Conservation (phyloP, 1,139 yeast species). For the Yamadazyma siamensis region DNA sequence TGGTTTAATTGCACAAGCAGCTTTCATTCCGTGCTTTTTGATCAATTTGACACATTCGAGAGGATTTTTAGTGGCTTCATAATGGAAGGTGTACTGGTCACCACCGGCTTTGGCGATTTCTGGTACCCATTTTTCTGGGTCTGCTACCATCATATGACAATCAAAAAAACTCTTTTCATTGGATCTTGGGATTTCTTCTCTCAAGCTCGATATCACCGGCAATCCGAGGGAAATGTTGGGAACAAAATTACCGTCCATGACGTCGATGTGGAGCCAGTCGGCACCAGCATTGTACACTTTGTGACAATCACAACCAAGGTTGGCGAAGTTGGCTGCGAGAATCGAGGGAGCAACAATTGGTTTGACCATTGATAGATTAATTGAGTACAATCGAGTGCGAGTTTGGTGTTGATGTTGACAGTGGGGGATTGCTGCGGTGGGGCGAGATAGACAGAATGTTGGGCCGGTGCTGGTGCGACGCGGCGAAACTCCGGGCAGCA, state of each 20-base stretch:
- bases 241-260: slow-evolving; percentile 98
- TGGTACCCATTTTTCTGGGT: slow-evolving; percentile 93
- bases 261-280: slow-evolving; percentile 97
- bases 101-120: slow-evolving; percentile 95
- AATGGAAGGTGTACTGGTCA: slow-evolving; percentile 94
- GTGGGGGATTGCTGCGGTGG: not conserved
- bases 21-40: slow-evolving; percentile 80
- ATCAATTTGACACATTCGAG: slow-evolving; percentile 70
- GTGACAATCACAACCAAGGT: slow-evolving; percentile 84
- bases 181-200: slow-evolving; percentile 68
- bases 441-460: too few relatives aligned
- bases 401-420: not conserved
- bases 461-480: too few relatives aligned
- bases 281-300: slow-evolving; percentile 71
- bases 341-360: slow-evolving; percentile 95
- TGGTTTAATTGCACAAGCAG: slow-evolving; percentile 94
- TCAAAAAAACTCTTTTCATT: slow-evolving; percentile 71
- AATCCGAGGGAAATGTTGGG: slow-evolving; percentile 95
- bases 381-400: slow-evolving; percentile 1
- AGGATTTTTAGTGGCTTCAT: slow-evolving; percentile 88
- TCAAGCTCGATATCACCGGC: slow-evolving; percentile 77
- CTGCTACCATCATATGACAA: slow-evolving; percentile 97
- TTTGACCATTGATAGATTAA: slow-evolving; percentile 53
- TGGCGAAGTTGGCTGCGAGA: slow-evolving; percentile 90
- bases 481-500: too few relatives aligned